Conservation (phyloP, 75 land plant species). For the Isoetes taiwanensis region DNA sequence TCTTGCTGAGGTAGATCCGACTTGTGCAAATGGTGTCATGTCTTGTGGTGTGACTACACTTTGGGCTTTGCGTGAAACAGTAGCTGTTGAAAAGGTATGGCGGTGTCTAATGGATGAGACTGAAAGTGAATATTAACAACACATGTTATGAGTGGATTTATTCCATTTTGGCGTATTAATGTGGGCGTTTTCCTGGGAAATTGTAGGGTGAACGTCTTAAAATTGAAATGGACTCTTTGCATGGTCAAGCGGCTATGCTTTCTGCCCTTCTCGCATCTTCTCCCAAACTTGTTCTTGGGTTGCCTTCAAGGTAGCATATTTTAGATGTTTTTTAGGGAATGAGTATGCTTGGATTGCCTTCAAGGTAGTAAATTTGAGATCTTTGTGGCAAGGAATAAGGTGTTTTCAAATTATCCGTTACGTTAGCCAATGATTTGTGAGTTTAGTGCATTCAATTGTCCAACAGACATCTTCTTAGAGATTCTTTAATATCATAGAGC, state of each 20-base stretch:
- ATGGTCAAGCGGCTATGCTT: constrained; percentile 86
- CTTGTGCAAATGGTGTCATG: constrained; percentile 76
- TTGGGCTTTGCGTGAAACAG: constrained; percentile 69
- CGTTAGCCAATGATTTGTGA: no score
- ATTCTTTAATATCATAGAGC: no score
- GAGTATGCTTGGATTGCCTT: no score
- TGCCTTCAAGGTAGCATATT: constrained; percentile 54
- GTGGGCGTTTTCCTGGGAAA: constrained; percentile 21
- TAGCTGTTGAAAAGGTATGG: constrained; percentile 72
- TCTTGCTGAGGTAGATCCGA: constrained; percentile 86
- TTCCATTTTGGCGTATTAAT: no score
- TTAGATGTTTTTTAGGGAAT: no score
- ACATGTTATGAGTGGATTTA: no score
- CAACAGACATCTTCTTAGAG: no score
- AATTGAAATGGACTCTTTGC: constrained; percentile 65
- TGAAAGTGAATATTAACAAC: no score
- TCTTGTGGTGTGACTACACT: constrained; percentile 86
- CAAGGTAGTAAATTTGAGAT: no score
- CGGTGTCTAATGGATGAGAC: background rate
- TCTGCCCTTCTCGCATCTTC: constrained; percentile 71
- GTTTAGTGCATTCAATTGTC: no score
- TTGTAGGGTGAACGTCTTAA: constrained; percentile 61
- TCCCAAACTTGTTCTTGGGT: constrained; percentile 68
- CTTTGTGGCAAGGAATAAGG: no score
- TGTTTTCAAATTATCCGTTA: no score